Base-by-base conservation (phyloP, 257 asterid species). In the Orobanche coerulescens region DNA sequence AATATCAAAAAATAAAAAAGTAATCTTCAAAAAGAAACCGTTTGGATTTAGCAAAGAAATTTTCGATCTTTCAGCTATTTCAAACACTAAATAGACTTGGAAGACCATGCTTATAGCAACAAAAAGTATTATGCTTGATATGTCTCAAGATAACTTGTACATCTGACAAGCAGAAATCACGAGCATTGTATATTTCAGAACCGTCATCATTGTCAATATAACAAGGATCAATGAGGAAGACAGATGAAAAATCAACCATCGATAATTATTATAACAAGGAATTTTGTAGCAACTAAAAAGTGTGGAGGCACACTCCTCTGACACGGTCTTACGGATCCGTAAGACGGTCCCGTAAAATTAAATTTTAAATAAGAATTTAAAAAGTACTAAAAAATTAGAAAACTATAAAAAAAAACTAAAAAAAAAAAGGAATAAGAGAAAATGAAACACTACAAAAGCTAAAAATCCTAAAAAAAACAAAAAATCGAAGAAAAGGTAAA, bases 191-290 rank as follows among this genome's bases (percentile, higher is more conserved):
- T 26, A 31, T 34, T 25, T 24, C 13, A 28, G 30, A 15, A 12
- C 15, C 19, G 25, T 62, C 44, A 46, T 15, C 26, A 62, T 69
- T 69, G 37, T 49, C 44, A 26, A 49, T 16, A 18, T 12, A 34
- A 23, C 39, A 44, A 22, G 31, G 40, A 44, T 5, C 46, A 39
- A 65, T 54, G 34, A 15, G 19, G 6, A 53, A 7, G 12, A 28
- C 47, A 26, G 6, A 5, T 12, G 18, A 16, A 10, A 46, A 1
- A 18, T 18, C 52, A 7, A 7, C 13, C 7, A 23, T 11, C 1
- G 12, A 34, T 18, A 16, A 5, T 57, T 11, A 57, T 16, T 16
- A 18, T 15, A 55, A 22, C 25, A 55, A 55, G 14, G 15, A 55
- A 33, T 9, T 28, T 24, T 24, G 20, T 13, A 51, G 19, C 28